Evolutionary conservation across 371 early-diverging fungal species (phyloP).

Genomic region (Nematocida homosporus): DNA sequence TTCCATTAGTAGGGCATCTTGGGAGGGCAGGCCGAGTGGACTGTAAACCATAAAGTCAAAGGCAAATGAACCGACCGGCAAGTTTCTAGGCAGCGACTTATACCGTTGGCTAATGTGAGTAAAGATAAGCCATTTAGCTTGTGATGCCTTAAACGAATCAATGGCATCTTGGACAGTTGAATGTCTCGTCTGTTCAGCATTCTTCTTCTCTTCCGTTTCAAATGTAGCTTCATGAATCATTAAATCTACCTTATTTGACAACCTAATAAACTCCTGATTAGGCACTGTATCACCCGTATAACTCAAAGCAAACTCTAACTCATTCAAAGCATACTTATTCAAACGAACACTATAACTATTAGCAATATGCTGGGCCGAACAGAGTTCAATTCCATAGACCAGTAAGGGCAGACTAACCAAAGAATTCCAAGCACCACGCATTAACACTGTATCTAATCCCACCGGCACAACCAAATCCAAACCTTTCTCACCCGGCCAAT

Average conservation of each 20-base stretch:
- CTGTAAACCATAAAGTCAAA: slow-evolving; percentile 32
- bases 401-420: neutral
- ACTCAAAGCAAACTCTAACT: slow-evolving; percentile 25
- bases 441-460: neutral
- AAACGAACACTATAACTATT: slow-evolving; percentile 60
- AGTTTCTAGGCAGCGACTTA: slow-evolving; percentile 56
- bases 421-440: no score
- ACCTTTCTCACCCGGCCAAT: no score
- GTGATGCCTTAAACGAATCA: slow-evolving; percentile 72
- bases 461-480: no score
- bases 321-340: neutral
- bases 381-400: slow-evolving; percentile 48
- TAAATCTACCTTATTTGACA: slow-evolving; percentile 71
- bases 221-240: slow-evolving; percentile 94
- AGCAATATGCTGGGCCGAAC: slow-evolving; percentile 51
- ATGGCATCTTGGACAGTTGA: slow-evolving; percentile 82
- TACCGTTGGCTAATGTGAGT: slow-evolving; percentile 97
- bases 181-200: slow-evolving; percentile 80
- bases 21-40: neutral
- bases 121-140: slow-evolving; percentile 75
- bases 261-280: slow-evolving; percentile 72
- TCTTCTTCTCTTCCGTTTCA: slow-evolving; percentile 74
- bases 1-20: neutral
- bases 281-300: slow-evolving; percentile 96
- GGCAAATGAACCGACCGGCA: neutral